A percentile compares a stretch with the other conserved stretches of the same genome.
These are phyloP conservation scores for Apiospora kogelbergensis DNA, from an alignment of 2,329 filamentous ascomycete genomes.

Conservation along the genomic window DNA sequence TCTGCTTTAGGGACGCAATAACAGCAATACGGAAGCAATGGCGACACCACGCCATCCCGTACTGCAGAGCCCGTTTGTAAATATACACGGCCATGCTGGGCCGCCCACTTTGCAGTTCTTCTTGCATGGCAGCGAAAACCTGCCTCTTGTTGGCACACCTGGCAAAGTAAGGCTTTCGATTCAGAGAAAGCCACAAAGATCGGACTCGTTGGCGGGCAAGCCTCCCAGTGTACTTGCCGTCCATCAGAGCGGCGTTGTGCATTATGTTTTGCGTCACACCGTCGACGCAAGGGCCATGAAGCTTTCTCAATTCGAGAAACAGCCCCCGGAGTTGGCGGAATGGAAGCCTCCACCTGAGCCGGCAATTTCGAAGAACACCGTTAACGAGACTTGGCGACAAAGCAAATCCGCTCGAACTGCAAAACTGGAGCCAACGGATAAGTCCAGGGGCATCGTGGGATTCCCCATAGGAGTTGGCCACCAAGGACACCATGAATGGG, in stretches of 20 bases:
- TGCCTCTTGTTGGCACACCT: constrained; percentile 30
- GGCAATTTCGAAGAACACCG: constrained; percentile 38
- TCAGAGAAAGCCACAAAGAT: constrained; percentile 24
- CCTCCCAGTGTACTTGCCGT: constrained; percentile 16
- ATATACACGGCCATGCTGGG: constrained; percentile 35
- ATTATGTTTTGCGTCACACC: constrained; percentile 40
- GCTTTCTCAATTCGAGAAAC: constrained; percentile 31
- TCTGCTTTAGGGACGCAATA: constrained; percentile 38
- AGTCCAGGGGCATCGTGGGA: constrained; percentile 38
- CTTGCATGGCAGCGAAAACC: constrained; percentile 41
- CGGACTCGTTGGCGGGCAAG: constrained; percentile 22
- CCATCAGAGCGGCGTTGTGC: constrained; percentile 28
- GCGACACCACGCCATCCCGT: constrained; percentile 36
- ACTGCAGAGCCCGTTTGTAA: constrained; percentile 37
- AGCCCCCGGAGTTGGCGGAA: constrained; percentile 36
- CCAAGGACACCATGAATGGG: constrained; percentile 38
- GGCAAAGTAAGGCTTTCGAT: constrained; percentile 23
- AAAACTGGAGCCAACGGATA: constrained; percentile 41
- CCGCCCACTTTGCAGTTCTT: constrained; percentile 32
- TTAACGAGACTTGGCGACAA: constrained; percentile 39
- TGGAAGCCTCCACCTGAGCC: constrained; percentile 36
- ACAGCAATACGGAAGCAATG: constrained; percentile 50
- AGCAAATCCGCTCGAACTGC: constrained; percentile 34
- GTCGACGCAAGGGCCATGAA: constrained; percentile 35
- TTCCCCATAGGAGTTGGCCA: constrained; percentile 43